Base-by-base conservation (phyloP, 441 rosid species). In the Erodium trifolium region DNA sequence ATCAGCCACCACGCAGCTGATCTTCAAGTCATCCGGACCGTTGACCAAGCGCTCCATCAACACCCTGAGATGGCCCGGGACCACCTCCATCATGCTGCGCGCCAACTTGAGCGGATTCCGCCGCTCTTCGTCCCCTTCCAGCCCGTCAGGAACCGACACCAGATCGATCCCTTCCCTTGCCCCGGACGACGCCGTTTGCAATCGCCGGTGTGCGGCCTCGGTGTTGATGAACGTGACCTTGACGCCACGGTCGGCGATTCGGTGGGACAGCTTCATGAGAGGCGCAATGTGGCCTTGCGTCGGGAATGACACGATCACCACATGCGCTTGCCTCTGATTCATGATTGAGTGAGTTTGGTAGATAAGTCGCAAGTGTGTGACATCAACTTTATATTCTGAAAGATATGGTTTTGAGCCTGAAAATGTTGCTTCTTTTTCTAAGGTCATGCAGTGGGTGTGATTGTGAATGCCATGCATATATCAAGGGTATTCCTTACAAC, bases 271-370 rank as follows among this genome's bases (percentile, higher is more conserved):
- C 70, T 79, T 83, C 77, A 83, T 41, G 5, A 83, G 70, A 67
- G 86, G 80, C 4, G 73, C 63, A 53, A 78, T 72, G 55, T 83
- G 83, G 8, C 82, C 86, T 70, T 81, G 79, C 19, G 69, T 65
- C 45, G 82, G 82, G 35, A 8, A 77, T 4, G 84, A 71, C 23
- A 80, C 23, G 4, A 70, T 71, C 12, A 80, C 55, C 10, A 74
- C 76, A 70, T 77, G 81, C 0, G 71, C 45, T 62, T 60, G 71
- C 49, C 10, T 70, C 41, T 37, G 41, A 0, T 9, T 39, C 45
- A 9, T 4, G 27, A 2, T 2, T 23, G 27, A 23, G 27, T 0
- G 27, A 23, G 27, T 23, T 23, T 23, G 27, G 27, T 23, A 23
- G 27, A 23, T 23, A 23, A 23, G 27, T 23, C 27, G 2, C 2